phyloP scores from a whole-genome alignment of 164 flowering plant genomes.

The Akebia trifoliata region DNA sequence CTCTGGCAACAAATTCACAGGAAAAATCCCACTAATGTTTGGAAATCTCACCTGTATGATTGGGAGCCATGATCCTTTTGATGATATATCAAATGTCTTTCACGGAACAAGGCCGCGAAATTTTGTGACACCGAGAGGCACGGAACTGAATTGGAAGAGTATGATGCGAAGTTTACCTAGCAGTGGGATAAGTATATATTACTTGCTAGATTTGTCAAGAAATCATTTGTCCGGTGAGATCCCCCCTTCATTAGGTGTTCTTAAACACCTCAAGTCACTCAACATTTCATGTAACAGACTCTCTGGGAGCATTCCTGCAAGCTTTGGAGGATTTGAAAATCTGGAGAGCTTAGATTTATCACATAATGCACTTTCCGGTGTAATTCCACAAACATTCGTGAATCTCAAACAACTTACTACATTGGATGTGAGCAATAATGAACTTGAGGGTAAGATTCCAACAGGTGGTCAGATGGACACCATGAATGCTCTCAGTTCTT shows the following conservation, averaged over 20 bases:
- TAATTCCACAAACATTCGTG: conserved; percentile 31
- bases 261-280: conserved; percentile 36
- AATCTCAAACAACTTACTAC: conserved; percentile 27
- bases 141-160: conserved; percentile 53
- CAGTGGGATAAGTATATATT: conserved; percentile 31
- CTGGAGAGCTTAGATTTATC: conserved; percentile 45
- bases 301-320: conserved; percentile 34
- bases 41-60: conserved; percentile 38
- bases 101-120: too few relatives aligned
- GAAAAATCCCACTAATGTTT: conserved; percentile 30
- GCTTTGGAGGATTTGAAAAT: conserved; percentile 34
- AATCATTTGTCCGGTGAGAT: conserved; percentile 39
- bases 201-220: conserved; percentile 40
- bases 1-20: conserved; percentile 32
- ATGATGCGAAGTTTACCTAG: conserved; percentile 35
- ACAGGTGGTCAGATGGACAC: conserved; percentile 37
- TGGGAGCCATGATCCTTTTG: conserved; percentile 30
- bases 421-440: conserved; percentile 40
- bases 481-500: conserved; percentile 29
- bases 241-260: conserved; percentile 37
- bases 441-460: conserved; percentile 34
- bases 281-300: conserved; percentile 40
- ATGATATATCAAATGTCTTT: too few relatives aligned
- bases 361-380: conserved; percentile 37
- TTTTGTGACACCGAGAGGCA: too few relatives aligned